These are phyloP conservation scores for Phytophthora hibernalis DNA, from an alignment of 352 stramenopile species.

Conservation along the genomic window DNA sequence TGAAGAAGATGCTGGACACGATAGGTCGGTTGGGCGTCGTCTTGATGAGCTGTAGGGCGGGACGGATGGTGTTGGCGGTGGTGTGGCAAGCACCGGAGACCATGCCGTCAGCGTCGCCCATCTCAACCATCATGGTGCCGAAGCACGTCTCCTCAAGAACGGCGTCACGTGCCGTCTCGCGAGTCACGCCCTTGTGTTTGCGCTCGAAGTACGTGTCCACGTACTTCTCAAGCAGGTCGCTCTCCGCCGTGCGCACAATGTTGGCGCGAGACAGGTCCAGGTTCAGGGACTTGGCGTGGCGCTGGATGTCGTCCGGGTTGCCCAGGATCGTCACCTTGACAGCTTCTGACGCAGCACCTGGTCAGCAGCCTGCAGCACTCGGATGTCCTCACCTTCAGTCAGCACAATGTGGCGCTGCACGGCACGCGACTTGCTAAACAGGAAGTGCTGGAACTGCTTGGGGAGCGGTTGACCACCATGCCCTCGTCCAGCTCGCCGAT, in stretches of 20 bases:
- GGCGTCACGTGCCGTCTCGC: conserved; percentile 59
- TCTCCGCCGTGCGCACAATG: conserved; percentile 65
- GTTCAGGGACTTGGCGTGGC: conserved; percentile 71
- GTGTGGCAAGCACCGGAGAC: conserved; percentile 87
- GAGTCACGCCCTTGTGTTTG: conserved; percentile 86
- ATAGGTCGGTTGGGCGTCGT: conserved; percentile 66
- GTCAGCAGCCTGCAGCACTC: conserved; percentile 81
- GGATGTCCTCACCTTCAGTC: conserved; percentile 84
- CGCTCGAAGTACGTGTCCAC: conserved; percentile 69
- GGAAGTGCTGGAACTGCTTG: conserved; percentile 90
- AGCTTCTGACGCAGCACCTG: conserved; percentile 74
- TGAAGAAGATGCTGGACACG: conserved; percentile 90
- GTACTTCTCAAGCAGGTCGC: conserved; percentile 63
- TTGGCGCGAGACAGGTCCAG: conserved; percentile 68
- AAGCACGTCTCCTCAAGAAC: conserved; percentile 83
- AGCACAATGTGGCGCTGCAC: conserved; percentile 86
- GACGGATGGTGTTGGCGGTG: conserved; percentile 90
- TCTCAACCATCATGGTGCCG: conserved; percentile 88
- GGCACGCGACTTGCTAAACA: conserved; percentile 78
- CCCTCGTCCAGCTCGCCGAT: conserved; percentile 73
- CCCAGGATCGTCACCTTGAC: conserved; percentile 82
- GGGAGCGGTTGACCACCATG: conserved; percentile 67
- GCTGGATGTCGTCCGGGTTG: conserved; percentile 69
- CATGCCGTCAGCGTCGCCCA: conserved; percentile 85
- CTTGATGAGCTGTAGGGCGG: conserved; percentile 91